Evolutionary conservation across 2,329 filamentous ascomycete species (phyloP).

Genomic region (Fusarium nurragi): DNA sequence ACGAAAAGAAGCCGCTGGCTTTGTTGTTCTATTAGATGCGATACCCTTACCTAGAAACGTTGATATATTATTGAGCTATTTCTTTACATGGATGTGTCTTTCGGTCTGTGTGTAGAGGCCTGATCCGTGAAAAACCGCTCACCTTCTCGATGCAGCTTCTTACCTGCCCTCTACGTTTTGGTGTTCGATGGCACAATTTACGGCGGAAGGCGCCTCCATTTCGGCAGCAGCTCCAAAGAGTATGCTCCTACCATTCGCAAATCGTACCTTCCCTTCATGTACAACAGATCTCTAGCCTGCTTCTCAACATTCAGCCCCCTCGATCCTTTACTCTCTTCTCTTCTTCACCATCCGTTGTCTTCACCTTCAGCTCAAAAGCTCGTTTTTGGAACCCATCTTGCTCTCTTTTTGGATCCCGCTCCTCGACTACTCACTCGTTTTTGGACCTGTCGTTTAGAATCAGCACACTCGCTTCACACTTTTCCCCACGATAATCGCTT

Average conservation of each 20-base stretch:
- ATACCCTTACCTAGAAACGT: constrained; percentile 32
- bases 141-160: background rate
- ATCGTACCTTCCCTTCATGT: constrained; percentile 1
- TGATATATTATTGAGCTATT: background rate
- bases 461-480: constrained; percentile 16
- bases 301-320: background rate
- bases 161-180: background rate
- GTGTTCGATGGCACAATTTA: background rate
- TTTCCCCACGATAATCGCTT: constrained; percentile 31
- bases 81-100: background rate
- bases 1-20: constrained; percentile 65
- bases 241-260: background rate
- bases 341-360: constrained; percentile 31
- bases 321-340: background rate
- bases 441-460: constrained; percentile 48
- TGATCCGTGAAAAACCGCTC: background rate
- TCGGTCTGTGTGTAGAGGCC: background rate
- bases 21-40: constrained; percentile 70
- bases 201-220: background rate
- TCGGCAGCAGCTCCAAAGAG: background rate
- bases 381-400: constrained; percentile 39
- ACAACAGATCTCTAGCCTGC: background rate
- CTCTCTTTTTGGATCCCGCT: constrained; percentile 48
- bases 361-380: constrained; percentile 39
- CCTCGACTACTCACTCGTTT: constrained; percentile 36